These are phyloP conservation scores for Pythium angustatum DNA, from an alignment of 352 stramenopile species.

Conservation along the genomic window DNA sequence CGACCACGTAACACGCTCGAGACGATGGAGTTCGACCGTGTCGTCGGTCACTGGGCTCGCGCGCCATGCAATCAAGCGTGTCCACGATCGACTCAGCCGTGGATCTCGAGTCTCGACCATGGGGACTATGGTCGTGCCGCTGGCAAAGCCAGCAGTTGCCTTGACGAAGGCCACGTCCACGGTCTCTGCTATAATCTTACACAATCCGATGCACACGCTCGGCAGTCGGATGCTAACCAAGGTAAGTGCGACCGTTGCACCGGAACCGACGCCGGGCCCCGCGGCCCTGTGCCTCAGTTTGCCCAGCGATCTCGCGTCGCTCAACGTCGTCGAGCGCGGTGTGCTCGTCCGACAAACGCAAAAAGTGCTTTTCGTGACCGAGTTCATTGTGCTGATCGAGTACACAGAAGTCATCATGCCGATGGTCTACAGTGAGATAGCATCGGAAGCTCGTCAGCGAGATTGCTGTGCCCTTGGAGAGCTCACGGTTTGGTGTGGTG, in stretches of 20 bases:
- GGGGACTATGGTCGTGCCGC: no score
- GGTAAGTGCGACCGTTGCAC: background rate
- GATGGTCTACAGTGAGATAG: slow-evolving; percentile 32
- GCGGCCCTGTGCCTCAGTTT: background rate
- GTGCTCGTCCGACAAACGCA: slow-evolving; percentile 23
- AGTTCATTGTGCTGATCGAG: slow-evolving; percentile 40
- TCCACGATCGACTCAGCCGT: background rate
- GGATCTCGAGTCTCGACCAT: background rate
- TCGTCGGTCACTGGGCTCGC: background rate
- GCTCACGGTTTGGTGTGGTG: no score
- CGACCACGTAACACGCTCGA: background rate
- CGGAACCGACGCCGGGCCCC: background rate
- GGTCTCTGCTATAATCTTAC: no score
- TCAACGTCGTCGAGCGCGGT: slow-evolving; percentile 15
- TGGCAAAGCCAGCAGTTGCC: no score
- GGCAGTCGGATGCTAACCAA: background rate
- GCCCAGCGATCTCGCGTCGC: background rate
- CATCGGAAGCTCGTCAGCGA: no score
- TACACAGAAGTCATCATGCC: slow-evolving; percentile 45
- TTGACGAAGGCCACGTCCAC: no score
- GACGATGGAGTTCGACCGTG: background rate
- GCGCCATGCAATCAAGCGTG: background rate
- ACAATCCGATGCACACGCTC: background rate
- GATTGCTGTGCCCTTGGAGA: no score
- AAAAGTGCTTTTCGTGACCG: slow-evolving; percentile 32